Percentiles rank a stretch among this genome's conserved stretches.
These are phyloP conservation scores for Erucastrum elatum DNA, from an alignment of 345 rosid genomes.

Conservation along the genomic window DNA sequence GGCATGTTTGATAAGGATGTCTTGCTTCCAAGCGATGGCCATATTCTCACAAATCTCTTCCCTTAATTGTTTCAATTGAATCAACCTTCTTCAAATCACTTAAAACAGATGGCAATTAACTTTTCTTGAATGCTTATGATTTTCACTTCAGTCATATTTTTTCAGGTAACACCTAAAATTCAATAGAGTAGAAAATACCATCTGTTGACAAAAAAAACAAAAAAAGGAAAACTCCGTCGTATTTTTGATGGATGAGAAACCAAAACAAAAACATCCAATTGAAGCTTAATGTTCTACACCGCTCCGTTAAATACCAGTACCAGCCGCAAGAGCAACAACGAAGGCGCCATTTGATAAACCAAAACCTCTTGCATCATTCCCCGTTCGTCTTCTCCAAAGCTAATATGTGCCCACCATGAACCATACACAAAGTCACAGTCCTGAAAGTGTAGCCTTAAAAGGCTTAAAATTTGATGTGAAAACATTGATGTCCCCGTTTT, in stretches of 20 bases:
- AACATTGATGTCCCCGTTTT: too few relatives aligned
- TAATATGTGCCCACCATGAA: conserved; percentile 32
- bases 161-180: too few relatives aligned
- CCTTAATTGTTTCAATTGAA: neutral
- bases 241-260: conserved; percentile 4
- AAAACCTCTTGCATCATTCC: conserved; percentile 46
- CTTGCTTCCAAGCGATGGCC: neutral
- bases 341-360: conserved; percentile 74
- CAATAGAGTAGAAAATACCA: too few relatives aligned
- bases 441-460: neutral
- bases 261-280: neutral
- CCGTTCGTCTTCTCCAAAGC: conserved; percentile 35
- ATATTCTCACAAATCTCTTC: neutral
- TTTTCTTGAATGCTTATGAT: conserved; percentile 1
- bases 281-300: conserved; percentile 22
- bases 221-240: neutral
- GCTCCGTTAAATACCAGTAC: conserved; percentile 49
- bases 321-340: conserved; percentile 49
- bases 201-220: too few relatives aligned
- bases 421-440: conserved; percentile 38
- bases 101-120: neutral
- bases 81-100: neutral
- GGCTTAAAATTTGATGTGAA: too few relatives aligned
- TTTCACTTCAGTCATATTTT: too few relatives aligned
- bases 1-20: neutral